These are phyloP conservation scores for Xylariaceae sp. DNA, from an alignment of 2,329 filamentous ascomycete genomes.

Conservation along the genomic window DNA sequence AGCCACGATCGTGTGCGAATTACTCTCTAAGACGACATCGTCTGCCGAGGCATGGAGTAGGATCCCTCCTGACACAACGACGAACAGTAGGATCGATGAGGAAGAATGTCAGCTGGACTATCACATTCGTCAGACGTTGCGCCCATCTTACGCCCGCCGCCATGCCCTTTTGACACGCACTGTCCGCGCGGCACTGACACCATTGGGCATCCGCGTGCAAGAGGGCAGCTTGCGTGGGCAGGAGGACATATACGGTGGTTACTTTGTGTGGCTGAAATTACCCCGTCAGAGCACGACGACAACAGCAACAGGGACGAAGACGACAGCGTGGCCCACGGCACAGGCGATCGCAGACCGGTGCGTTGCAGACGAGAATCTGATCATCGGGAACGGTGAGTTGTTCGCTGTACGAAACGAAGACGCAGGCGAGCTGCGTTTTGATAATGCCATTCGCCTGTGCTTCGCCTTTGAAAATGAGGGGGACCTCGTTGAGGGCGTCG, in stretches of 20 bases:
- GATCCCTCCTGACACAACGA: slow-evolving; percentile 12
- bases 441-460: slow-evolving; percentile 57
- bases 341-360: slow-evolving; percentile 52
- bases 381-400: slow-evolving; percentile 61
- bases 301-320: slow-evolving; percentile 5
- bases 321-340: slow-evolving; percentile 39
- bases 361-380: slow-evolving; percentile 57
- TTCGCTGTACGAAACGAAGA: slow-evolving; percentile 60
- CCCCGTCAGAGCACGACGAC: slow-evolving; percentile 32
- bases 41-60: not conserved
- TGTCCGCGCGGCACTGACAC: slow-evolving; percentile 54
- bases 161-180: slow-evolving; percentile 50
- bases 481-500: slow-evolving; percentile 60
- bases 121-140: slow-evolving; percentile 39
- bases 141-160: slow-evolving; percentile 42
- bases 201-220: slow-evolving; percentile 51
- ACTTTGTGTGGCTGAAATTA: slow-evolving; percentile 76
- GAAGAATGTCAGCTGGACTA: slow-evolving; percentile 32
- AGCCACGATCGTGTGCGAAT: slow-evolving; percentile 45
- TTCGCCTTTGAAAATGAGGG: slow-evolving; percentile 68
- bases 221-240: slow-evolving; percentile 5
- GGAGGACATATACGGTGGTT: slow-evolving; percentile 62
- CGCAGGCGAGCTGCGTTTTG: slow-evolving; percentile 45
- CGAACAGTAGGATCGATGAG: slow-evolving; percentile 4
- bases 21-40: slow-evolving; percentile 32